Conservation (phyloP, 148 eudicot genomes). For the Chenopodium quinoa region DNA sequence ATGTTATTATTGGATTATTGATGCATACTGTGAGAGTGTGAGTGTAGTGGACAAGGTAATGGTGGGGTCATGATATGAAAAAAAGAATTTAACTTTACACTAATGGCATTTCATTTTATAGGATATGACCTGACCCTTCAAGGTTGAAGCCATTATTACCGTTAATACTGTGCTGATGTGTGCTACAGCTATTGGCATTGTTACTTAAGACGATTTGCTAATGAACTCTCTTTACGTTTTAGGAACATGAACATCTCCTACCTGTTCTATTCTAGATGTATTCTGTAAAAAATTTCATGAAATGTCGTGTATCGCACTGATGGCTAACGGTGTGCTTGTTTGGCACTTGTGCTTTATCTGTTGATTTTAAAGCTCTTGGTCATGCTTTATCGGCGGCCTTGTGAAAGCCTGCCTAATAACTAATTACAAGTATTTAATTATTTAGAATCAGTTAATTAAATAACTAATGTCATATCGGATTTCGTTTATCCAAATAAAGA, state of each 20-base stretch:
- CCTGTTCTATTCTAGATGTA: slow-evolving; percentile 4
- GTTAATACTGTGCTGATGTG: slow-evolving; percentile 19
- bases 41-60: slow-evolving; percentile 24
- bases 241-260: slow-evolving; percentile 10
- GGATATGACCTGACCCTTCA: slow-evolving; percentile 24
- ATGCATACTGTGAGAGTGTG: slow-evolving; percentile 1
- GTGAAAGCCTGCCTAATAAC: slow-evolving; percentile 17
- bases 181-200: slow-evolving; percentile 20
- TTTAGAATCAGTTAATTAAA: background rate
- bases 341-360: background rate
- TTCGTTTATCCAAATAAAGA: background rate
- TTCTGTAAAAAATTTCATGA: slow-evolving; percentile 11
- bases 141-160: slow-evolving; percentile 10
- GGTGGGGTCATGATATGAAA: slow-evolving; percentile 17
- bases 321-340: slow-evolving; percentile 5
- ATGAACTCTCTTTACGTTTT: slow-evolving; percentile 9
- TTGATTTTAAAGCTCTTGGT: background rate
- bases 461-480: slow-evolving; percentile 12
- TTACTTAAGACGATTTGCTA: slow-evolving; percentile 3
- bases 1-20: slow-evolving; percentile 26
- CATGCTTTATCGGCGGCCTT: background rate
- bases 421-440: background rate
- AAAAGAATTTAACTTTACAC: slow-evolving; percentile 21
- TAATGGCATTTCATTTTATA: slow-evolving; percentile 20
- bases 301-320: slow-evolving; percentile 29